Conservation (phyloP, 176 grass and related monocot genomes). For the Carex littledalei region DNA sequence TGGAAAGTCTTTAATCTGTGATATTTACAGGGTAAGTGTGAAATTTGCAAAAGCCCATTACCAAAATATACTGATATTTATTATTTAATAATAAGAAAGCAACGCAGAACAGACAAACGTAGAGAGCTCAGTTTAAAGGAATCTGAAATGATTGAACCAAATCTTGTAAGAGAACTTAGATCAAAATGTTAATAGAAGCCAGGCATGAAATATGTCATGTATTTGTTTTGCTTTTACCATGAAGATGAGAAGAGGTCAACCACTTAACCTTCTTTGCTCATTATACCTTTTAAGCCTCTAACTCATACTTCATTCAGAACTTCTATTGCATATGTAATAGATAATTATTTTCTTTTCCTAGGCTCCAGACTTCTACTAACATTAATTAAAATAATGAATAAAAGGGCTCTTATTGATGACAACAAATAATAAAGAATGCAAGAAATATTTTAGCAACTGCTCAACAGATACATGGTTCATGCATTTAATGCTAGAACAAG, state of each 20-base stretch:
- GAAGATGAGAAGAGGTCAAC: not conserved
- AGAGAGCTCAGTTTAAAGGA: too few relatives aligned
- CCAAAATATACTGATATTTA: not conserved
- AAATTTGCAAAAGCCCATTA: not conserved
- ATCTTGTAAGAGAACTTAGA: not conserved
- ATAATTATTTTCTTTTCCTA: not conserved
- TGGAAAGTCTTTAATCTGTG: not conserved
- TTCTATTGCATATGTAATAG: not conserved
- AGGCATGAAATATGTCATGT: not conserved
- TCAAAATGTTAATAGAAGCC: not conserved
- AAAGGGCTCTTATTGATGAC: not conserved
- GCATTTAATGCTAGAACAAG: not conserved
- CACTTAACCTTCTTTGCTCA: not conserved
- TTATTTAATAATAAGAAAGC: not conserved
- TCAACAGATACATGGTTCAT: not conserved
- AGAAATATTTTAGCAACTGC: not conserved
- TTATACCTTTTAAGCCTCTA: not conserved
- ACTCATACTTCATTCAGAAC: not conserved
- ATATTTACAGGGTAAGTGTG: not conserved
- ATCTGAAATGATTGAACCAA: not conserved
- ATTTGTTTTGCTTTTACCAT: not conserved
- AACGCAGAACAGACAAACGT: not conserved
- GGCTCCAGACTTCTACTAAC: not conserved
- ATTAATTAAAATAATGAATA: slow-evolving; percentile 3
- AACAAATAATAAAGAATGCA: not conserved